phyloP scores from a whole-genome alignment of 1,139 yeast genomes.

The Eremothecium cymbalariae region DNA sequence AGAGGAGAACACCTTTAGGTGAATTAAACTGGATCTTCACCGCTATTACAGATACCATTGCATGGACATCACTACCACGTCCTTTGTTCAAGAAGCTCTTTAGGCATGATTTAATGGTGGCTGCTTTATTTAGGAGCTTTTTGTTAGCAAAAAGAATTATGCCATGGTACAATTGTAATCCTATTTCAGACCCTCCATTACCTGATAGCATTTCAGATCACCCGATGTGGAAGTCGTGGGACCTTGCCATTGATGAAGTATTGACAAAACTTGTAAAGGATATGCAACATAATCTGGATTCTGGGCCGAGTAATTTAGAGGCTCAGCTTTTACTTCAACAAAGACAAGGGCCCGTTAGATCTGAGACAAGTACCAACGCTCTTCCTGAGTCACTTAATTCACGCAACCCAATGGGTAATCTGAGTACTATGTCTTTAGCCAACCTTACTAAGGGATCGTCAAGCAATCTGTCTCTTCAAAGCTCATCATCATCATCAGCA shows the following conservation, averaged over 20 bases:
- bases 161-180: constrained; percentile 92
- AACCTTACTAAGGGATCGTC: constrained; percentile 9
- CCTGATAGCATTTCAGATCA: constrained; percentile 78
- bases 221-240: constrained; percentile 99
- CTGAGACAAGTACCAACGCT: constrained; percentile 16
- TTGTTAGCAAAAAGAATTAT: constrained; percentile 84
- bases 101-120: constrained; percentile 93
- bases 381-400: constrained; percentile 25
- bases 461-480: constrained; percentile 13
- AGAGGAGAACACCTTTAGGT: constrained; percentile 90
- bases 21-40: constrained; percentile 97
- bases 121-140: constrained; percentile 89
- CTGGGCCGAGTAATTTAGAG: constrained; percentile 12
- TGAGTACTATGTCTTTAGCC: constrained; percentile 26
- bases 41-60: constrained; percentile 95
- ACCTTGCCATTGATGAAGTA: constrained; percentile 91
- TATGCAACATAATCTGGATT: constrained; percentile 24
- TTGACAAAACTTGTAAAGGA: constrained; percentile 53
- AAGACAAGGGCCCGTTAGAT: constrained; percentile 17
- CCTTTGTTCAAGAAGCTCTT: constrained; percentile 83
- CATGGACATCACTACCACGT: constrained; percentile 89
- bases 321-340: constrained; percentile 23
- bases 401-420: constrained; percentile 29
- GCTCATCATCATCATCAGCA: constrained; percentile 12
- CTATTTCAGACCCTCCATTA: constrained; percentile 86